Evolutionary conservation across 75 land plant genomes (phyloP).

Genomic region (Cryptomeria japonica): DNA sequence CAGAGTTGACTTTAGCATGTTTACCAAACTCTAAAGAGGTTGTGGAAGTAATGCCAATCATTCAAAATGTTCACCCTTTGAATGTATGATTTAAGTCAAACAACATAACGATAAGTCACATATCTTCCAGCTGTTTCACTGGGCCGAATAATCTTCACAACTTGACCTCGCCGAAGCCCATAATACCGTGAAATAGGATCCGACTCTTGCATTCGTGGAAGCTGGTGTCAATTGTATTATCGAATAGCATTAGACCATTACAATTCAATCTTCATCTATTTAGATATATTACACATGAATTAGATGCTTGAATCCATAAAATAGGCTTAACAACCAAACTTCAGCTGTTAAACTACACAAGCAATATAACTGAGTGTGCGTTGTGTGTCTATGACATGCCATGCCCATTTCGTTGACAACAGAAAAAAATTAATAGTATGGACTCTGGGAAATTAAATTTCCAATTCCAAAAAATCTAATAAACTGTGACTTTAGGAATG

Average conservation of each 20-base stretch:
- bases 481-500: not conserved
- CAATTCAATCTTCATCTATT: not conserved
- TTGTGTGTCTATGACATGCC: not conserved
- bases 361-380: not conserved
- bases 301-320: not conserved
- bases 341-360: not conserved
- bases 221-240: slow-evolving; percentile 20
- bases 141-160: slow-evolving; percentile 63
- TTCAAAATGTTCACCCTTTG: not conserved
- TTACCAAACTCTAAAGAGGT: not conserved
- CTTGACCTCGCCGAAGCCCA: slow-evolving; percentile 65
- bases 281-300: not conserved
- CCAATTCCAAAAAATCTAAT: not conserved
- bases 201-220: slow-evolving; percentile 64
- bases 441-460: not conserved
- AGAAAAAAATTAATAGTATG: not conserved
- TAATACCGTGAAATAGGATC: slow-evolving; percentile 72
- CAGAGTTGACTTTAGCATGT: not conserved
- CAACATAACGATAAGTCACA: slow-evolving; percentile 62
- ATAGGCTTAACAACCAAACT: not conserved
- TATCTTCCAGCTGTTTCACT: slow-evolving; percentile 77
- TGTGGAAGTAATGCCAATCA: not conserved
- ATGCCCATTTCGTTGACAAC: not conserved
- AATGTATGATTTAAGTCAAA: slow-evolving; percentile 21
- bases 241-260: not conserved